phyloP scores from a whole-genome alignment of 306 rosid genomes.

The Carpinus fangiana region DNA sequence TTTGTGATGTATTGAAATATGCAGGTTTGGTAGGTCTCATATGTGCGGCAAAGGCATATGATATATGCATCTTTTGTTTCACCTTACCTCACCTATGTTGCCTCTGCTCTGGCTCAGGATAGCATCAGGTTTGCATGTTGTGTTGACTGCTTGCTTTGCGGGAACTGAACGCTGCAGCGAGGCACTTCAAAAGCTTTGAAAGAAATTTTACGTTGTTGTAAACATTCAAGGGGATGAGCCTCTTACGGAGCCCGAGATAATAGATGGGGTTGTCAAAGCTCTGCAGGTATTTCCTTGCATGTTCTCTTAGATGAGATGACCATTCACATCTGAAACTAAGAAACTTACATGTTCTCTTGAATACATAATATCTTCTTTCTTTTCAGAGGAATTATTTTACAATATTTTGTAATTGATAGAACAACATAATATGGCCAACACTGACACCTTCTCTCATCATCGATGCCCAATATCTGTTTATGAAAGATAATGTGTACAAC shows the following conservation, averaged over 20 bases:
- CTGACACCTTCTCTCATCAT: not conserved
- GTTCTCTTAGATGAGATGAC: not conserved
- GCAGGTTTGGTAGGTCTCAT: too few relatives aligned
- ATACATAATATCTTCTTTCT: not conserved
- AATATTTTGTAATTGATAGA: not conserved
- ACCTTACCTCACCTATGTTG: too few relatives aligned
- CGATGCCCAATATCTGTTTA: not conserved
- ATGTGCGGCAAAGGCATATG: too few relatives aligned
- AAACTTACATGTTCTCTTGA: not conserved
- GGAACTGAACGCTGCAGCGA: conserved; percentile 95
- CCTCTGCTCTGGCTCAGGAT: too few relatives aligned
- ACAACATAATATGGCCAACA: not conserved
- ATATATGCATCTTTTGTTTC: too few relatives aligned
- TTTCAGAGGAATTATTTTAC: not conserved
- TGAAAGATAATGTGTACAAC: not conserved
- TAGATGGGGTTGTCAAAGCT: conserved; percentile 86
- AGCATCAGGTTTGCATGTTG: too few relatives aligned
- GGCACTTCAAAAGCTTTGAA: conserved; percentile 75
- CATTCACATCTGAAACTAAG: not conserved
- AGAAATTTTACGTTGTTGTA: conserved; percentile 83
- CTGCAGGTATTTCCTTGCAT: conserved; percentile 57
- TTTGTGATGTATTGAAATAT: too few relatives aligned
- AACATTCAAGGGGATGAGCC: conserved; percentile 98
- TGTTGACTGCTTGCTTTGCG: conserved; percentile 27
- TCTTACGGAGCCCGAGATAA: conserved; percentile 87